These are phyloP conservation scores for Pseudozyma sp. DNA, from an alignment of 1,284 basidiomycete genomes.

Conservation along the genomic window DNA sequence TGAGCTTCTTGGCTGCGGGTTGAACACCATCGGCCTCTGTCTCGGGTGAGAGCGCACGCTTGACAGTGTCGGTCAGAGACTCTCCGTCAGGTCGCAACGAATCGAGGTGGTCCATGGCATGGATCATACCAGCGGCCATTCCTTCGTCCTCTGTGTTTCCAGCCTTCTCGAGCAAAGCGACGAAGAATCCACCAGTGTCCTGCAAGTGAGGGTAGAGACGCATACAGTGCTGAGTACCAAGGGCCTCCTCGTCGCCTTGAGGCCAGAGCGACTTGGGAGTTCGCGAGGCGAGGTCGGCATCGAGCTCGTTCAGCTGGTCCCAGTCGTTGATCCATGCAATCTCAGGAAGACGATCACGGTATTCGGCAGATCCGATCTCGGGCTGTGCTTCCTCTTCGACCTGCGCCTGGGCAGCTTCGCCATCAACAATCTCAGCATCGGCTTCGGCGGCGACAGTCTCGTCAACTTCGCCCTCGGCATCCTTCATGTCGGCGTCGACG, in stretches of 20 bases:
- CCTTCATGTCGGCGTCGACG: constrained; percentile 40
- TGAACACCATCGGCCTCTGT: constrained; percentile 33
- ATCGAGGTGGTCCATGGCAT: constrained; percentile 60
- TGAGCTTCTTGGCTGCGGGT: constrained; percentile 51
- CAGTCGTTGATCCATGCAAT: constrained; percentile 64
- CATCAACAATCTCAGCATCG: constrained; percentile 3
- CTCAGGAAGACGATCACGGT: constrained; percentile 53
- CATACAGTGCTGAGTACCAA: constrained; percentile 63
- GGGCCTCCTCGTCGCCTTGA: constrained; percentile 62
- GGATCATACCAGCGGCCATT: constrained; percentile 65
- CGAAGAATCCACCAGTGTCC: constrained; percentile 97
- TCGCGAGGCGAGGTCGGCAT: constrained; percentile 56
- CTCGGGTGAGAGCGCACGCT: constrained; percentile 43
- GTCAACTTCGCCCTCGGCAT: constrained; percentile 41
- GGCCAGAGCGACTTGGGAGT: constrained; percentile 65
- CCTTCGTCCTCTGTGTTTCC: constrained; percentile 56
- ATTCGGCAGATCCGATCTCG: constrained; percentile 43
- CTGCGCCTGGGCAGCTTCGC: constrained; percentile 7
- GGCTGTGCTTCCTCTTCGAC: constrained; percentile 22
- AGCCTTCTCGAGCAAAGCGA: constrained; percentile 82
- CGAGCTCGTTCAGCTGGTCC: constrained; percentile 59
- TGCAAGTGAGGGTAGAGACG: constrained; percentile 87
- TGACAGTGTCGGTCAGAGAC: constrained; percentile 21
- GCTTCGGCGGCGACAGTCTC: constrained; percentile 9
- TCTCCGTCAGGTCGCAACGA: constrained; percentile 33